Evolutionary conservation across 75 land plant genomes (phyloP).

Genomic region (Isoetes taiwanensis): DNA sequence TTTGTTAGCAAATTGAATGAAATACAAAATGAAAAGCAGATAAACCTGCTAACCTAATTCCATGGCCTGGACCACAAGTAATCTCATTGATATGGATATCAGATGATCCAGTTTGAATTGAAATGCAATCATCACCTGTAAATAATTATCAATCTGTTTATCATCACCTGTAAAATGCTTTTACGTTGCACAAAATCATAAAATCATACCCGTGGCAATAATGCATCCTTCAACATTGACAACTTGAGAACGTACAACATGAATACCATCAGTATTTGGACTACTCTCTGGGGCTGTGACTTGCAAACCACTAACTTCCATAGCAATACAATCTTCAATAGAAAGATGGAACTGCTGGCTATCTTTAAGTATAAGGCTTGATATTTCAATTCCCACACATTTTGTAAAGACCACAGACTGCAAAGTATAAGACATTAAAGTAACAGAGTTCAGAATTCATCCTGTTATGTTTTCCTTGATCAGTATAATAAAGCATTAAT

Average conservation of each 20-base stretch:
- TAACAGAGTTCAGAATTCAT: no score
- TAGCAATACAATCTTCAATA: background rate
- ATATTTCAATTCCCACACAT: no score
- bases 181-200: background rate
- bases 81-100: background rate
- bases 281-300: background rate
- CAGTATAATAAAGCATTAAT: no score
- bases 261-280: slow-evolving; percentile 2
- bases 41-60: background rate
- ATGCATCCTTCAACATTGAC: background rate
- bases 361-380: no score
- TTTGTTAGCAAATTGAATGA: no score
- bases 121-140: slow-evolving; percentile 7
- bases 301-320: background rate
- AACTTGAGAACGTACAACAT: background rate
- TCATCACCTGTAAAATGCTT: background rate
- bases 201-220: background rate
- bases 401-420: no score
- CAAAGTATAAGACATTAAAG: no score
- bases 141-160: background rate
- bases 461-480: no score
- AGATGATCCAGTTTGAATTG: background rate
- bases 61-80: slow-evolving; percentile 7
- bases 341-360: slow-evolving; percentile 4
- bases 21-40: no score